phyloP scores from a whole-genome alignment of 345 rosid species.

The Mercurialis annua region DNA sequence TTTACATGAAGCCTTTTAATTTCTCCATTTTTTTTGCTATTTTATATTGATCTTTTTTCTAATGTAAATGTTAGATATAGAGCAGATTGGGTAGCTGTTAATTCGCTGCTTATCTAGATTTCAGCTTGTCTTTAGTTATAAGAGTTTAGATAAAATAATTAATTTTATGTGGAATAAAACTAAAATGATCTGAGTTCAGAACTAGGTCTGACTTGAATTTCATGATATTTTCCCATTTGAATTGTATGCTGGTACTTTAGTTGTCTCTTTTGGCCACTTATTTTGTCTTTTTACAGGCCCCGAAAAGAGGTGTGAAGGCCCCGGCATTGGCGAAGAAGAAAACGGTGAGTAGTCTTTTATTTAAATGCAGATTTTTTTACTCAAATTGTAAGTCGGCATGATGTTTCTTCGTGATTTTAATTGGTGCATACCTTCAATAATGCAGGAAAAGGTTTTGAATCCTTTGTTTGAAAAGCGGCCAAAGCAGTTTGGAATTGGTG shows the following conservation, averaged over 20 bases:
- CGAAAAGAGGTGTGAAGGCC: slow-evolving; percentile 23
- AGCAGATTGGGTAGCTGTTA: too few species aligned
- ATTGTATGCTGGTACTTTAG: too few species aligned
- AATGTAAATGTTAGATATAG: too few species aligned
- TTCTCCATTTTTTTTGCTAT: too few species aligned
- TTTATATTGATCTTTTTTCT: too few species aligned
- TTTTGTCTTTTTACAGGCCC: slow-evolving; percentile 10
- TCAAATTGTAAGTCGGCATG: neutral
- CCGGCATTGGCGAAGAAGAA: slow-evolving; percentile 20
- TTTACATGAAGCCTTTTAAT: too few species aligned
- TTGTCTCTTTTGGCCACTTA: neutral
- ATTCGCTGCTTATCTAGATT: too few species aligned
- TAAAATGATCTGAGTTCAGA: too few species aligned
- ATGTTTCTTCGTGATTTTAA: neutral
- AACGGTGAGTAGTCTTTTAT: slow-evolving; percentile 8
- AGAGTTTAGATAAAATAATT: too few species aligned
- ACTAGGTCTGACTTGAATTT: neutral
- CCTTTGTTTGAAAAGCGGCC: slow-evolving; percentile 81
- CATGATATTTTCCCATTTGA: neutral
- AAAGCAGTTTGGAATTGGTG: slow-evolving; percentile 84
- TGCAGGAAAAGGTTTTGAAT: slow-evolving; percentile 61
- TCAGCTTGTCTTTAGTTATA: too few species aligned
- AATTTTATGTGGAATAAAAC: neutral
- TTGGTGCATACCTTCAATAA: neutral
- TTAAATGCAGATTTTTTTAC: neutral